These are phyloP conservation scores for Fusarium piperis DNA, from an alignment of 2,329 filamentous ascomycete genomes.

Conservation along the genomic window DNA sequence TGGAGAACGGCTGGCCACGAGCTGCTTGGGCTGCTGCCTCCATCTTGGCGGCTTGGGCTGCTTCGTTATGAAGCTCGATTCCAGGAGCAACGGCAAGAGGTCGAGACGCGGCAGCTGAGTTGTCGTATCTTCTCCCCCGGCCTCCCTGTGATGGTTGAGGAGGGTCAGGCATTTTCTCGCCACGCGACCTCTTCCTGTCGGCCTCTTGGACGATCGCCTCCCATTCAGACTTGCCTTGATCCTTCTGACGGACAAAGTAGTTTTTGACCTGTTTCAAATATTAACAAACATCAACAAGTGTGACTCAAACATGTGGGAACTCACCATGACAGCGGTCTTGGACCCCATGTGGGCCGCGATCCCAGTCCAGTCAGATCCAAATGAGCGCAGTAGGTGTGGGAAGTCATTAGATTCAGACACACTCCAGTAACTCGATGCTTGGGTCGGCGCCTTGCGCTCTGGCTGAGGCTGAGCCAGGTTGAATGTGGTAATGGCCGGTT, in stretches of 20 bases:
- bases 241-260: constrained; percentile 71
- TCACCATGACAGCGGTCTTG: constrained; percentile 87
- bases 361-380: constrained; percentile 80
- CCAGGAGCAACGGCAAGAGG: constrained; percentile 61
- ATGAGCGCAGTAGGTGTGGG: constrained; percentile 74
- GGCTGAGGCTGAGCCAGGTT: constrained; percentile 57
- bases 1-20: constrained; percentile 52
- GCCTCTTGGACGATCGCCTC: constrained; percentile 68
- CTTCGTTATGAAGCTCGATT: constrained; percentile 57
- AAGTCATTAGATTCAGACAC: constrained; percentile 84
- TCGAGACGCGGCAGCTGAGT: constrained; percentile 48
- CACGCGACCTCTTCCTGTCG: constrained; percentile 63
- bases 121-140: constrained; percentile 62
- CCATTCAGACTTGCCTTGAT: constrained; percentile 67
- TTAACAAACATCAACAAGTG: constrained; percentile 22
- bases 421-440: constrained; percentile 87
- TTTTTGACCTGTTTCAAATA: constrained; percentile 68
- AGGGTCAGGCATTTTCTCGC: constrained; percentile 68
- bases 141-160: constrained; percentile 63
- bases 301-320: constrained; percentile 34
- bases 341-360: constrained; percentile 84
- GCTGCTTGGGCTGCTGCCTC: constrained; percentile 50
- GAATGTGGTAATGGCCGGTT: constrained; percentile 60
- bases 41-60: constrained; percentile 54
- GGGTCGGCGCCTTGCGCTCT: constrained; percentile 63